Conservation (phyloP, 1,284 basidiomycete species). For the Heterobasidion irregulare region DNA sequence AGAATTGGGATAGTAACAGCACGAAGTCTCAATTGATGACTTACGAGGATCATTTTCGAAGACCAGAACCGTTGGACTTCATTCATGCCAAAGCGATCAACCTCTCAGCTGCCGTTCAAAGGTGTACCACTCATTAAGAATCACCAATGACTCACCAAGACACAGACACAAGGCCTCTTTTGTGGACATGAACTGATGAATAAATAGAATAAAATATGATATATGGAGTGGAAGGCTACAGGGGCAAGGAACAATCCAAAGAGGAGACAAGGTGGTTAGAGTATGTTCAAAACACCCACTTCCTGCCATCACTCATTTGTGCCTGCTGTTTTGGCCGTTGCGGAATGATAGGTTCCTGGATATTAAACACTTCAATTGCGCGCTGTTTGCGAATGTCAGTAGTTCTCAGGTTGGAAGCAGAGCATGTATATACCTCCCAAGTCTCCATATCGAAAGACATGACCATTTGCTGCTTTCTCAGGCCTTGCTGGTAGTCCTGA, state of each 20-base stretch:
- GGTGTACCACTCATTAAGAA: no score
- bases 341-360: constrained; percentile 61
- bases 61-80: no score
- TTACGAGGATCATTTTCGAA: no score
- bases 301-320: neutral
- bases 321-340: constrained; percentile 28
- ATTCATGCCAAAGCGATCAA: no score
- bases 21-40: no score
- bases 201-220: no score
- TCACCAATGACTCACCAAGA: no score
- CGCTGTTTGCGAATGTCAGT: constrained; percentile 32
- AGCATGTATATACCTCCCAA: constrained; percentile 54
- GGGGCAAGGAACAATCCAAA: neutral
- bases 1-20: no score
- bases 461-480: constrained; percentile 75
- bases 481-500: constrained; percentile 54
- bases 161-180: no score
- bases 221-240: neutral
- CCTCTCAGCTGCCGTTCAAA: no score
- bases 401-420: neutral
- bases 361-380: constrained; percentile 76
- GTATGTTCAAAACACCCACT: neutral
- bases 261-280: neutral
- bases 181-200: no score
- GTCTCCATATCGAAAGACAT: constrained; percentile 80